Evolutionary conservation across 2,329 filamentous ascomycete species (phyloP), one percentile per base, ranked within the genome.

Genomic region (Fusarium chlamydosporum): DNA sequence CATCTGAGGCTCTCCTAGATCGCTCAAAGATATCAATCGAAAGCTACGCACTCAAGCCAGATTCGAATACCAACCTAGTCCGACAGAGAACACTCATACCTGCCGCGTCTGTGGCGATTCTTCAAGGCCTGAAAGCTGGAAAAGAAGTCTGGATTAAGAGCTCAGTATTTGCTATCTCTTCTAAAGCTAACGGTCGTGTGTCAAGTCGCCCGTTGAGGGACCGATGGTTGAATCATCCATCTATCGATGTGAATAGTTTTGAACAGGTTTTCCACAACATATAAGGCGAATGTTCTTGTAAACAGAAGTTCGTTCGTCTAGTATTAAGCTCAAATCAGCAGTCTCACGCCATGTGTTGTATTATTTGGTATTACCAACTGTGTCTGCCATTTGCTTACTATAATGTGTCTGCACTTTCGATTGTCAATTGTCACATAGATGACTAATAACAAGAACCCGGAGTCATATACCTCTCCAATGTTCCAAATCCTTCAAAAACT

Each of bases 71-170:
- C 3, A 72, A 66, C 3, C 8, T 72, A 0, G 53, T 67, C 3
- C 35, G 61, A 6, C 70, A 61, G 4, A 67, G 68, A 42, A 68
- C 65, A 4, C 27, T 73, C 0, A 72, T 72, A 7, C 70, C 70
- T 2, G 53, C 48, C 2, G 29, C n/a, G 9, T 33, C 50, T 16
- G n/a, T 51, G 5, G 45, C 18, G 2, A 11, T 61, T 0, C 2
- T 40, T 5, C 9, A 9, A 6, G 15, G 15, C 0, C 26, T 70
- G 2, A 10, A 41, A 1, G 18, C 43, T 0, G 8, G 7, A 1
- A 41, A 61, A 7, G 63, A 70, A 16, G 8, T 70, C 2, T 10
- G 45, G 26, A 2, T 70, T 1, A 47, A 35, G 12, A 68, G 5
- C 2, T 70, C 53, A 0, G 43, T 68, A 1, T 73, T 73, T 15